phyloP scores from a whole-genome alignment of 768 basidiomycete genomes.

The Leccinum truebloodii region DNA sequence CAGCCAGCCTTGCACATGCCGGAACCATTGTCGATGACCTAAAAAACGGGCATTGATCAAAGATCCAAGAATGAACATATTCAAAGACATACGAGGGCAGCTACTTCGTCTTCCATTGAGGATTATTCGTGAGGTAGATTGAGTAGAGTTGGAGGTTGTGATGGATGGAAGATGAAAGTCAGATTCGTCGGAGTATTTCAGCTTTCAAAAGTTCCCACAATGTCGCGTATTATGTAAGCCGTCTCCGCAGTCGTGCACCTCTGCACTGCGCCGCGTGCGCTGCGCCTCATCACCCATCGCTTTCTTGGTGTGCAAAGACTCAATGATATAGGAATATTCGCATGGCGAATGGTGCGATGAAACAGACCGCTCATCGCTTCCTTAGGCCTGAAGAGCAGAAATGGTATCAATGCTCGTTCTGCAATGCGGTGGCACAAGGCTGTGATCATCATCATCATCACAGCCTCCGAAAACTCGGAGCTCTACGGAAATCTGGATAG shows the following conservation, averaged over 20 bases:
- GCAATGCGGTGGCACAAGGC: background rate
- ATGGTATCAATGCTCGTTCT: background rate
- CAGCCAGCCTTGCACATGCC: constrained; percentile 99
- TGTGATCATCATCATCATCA: background rate
- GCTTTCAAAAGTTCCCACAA: constrained; percentile 22
- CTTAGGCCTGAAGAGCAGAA: too few species aligned
- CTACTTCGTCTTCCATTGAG: constrained; percentile 66
- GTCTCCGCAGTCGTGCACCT: background rate
- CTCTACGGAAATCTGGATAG: too few species aligned
- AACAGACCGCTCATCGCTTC: too few species aligned
- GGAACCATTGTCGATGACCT: constrained; percentile 94
- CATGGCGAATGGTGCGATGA: too few species aligned
- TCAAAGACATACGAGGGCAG: constrained; percentile 45
- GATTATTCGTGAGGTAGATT: constrained; percentile 25
- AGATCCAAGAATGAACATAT: background rate
- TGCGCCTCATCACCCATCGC: too few species aligned
- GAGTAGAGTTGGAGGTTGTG: constrained; percentile 19
- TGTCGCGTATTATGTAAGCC: background rate
- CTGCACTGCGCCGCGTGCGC: too few species aligned
- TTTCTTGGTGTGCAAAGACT: too few species aligned
- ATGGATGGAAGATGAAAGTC: constrained; percentile 21
- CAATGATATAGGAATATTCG: too few species aligned
- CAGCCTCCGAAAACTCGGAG: background rate
- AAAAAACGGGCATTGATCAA: constrained; percentile 5
- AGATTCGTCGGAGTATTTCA: constrained; percentile 30